Evolutionary conservation across 768 basidiomycete genomes (phyloP).

Genomic region (Lactifluus volemus): DNA sequence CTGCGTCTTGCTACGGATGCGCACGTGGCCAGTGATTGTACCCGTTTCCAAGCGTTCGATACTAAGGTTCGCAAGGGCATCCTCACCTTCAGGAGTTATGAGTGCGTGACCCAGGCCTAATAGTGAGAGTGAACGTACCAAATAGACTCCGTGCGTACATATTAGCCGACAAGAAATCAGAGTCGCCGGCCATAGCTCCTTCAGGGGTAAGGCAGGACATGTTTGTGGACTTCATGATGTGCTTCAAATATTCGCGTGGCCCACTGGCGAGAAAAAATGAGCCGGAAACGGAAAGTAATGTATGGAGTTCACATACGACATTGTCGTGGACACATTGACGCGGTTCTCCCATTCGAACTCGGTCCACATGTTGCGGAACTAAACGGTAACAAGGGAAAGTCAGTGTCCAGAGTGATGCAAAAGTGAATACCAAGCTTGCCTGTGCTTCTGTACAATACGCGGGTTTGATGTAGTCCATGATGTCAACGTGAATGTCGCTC

Average conservation of each 20-base stretch:
- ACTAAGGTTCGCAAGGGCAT: conserved; percentile 90
- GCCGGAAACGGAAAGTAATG: neutral
- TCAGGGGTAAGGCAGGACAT: conserved; percentile 96
- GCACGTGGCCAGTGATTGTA: conserved; percentile 82
- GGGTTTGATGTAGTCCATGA: conserved; percentile 97
- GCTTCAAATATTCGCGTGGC: conserved; percentile 81
- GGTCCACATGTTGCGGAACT: conserved; percentile 99
- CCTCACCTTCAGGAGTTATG: conserved; percentile 57
- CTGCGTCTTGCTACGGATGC: conserved; percentile 96
- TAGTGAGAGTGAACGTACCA: conserved; percentile 41
- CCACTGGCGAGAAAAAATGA: conserved; percentile 37
- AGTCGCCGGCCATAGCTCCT: conserved; percentile 83
- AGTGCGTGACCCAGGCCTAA: neutral
- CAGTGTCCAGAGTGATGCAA: neutral
- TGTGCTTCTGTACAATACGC: conserved; percentile 93
- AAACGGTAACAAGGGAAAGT: neutral
- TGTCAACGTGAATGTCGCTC: conserved; percentile 97
- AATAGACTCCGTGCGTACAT: conserved; percentile 94
- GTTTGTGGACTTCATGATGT: conserved; percentile 95
- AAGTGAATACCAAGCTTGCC: conserved; percentile 35
- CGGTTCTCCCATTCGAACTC: conserved; percentile 99
- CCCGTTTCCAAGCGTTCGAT: conserved; percentile 82
- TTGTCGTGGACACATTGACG: conserved; percentile 81
- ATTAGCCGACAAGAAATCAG: conserved; percentile 94
- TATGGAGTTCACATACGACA: conserved; percentile 49